Evolutionary conservation across 345 rosid species (phyloP).

Genomic region (sweet orange (Citrus sinensis)): DVS_A1.0 CM039167.1:1547001-1547500

Average conservation of each 20-base stretch:
- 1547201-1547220: too few relatives aligned
- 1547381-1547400: too few relatives aligned
- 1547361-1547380: too few relatives aligned
- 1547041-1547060: background rate
- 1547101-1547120: too few relatives aligned
- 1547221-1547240: too few relatives aligned
- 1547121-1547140: too few relatives aligned
- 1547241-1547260: accelerated
- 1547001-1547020: too few relatives aligned
- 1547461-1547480: background rate
- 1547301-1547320: too few relatives aligned
- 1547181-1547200: accelerated
- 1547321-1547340: too few relatives aligned
- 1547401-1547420: background rate
- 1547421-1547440: background rate
- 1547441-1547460: background rate
- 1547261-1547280: accelerated
- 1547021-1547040: background rate
- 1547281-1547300: too few relatives aligned
- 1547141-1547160: accelerated
- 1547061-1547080: background rate
- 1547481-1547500: background rate
- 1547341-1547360: too few relatives aligned
- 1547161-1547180: accelerated
- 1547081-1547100: too few relatives aligned